Base-by-base conservation (phyloP, 495 filamentous ascomycete genomes). In the Aspergillus coremiiformis region DNA sequence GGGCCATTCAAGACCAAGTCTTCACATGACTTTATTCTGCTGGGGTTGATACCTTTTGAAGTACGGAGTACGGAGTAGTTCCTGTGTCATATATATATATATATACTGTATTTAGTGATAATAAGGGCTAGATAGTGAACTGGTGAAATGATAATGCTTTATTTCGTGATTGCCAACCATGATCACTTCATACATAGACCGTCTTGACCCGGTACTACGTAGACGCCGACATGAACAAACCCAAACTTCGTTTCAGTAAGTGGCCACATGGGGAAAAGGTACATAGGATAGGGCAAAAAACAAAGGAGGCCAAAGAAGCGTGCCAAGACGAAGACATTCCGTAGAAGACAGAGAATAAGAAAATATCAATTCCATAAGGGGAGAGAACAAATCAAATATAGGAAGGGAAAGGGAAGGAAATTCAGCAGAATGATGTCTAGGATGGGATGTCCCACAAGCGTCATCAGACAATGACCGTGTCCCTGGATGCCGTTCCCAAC, bases 331-430 rank as follows among this genome's bases (percentile, higher is more conserved):
- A 21, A 41, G 15, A 41, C 37, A 41, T 10, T 41, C 37, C 11
- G 17, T 41, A 51, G 51, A 54, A 58, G 39, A 50, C 37, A 45
- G 12, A 35, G 11, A 26, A 47, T 47, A 45, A 26, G 41, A 56
- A 57, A 54, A 54, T 56, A 54, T 67, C 61, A 69, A 67, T 69
- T 69, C 66, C 61, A 60, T 66, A 58, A 58, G 57, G 47, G 44
- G 35, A 12, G 20, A 50, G 48, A 49, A 44, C 43, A 29, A 44
- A 44, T 26, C 19, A 12, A 44, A 42, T 47, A 56, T 55, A 57
- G 27, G 60, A 59, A 52, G 60, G 52, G 43, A 53, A 54, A 58
- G 21, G 24, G 24, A 27, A 30, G 44, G 47, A 41, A 44, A 53
- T 29, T 47, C 48, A 47, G 57, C 53, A 54, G 45, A 52, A 57